Evolutionary conservation across 1,139 yeast species (phyloP).

Genomic region (Groenewaldozyma sp.): DNA sequence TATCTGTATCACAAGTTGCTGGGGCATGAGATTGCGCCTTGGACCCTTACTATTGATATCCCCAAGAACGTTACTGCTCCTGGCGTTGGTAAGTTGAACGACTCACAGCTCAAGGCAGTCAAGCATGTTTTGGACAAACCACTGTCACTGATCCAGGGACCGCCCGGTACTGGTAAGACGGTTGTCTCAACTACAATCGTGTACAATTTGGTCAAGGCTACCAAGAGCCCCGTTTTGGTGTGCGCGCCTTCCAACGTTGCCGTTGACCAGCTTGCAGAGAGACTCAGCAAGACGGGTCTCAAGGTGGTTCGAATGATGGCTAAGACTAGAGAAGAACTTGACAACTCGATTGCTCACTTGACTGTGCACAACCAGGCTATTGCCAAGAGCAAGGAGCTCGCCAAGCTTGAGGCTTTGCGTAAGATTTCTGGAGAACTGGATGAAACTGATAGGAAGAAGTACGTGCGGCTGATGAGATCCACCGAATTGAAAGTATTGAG

Average conservation of each 20-base stretch:
- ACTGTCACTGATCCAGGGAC: conserved; percentile 84
- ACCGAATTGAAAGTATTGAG: conserved; percentile 45
- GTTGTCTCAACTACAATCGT: conserved; percentile 88
- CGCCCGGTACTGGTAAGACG: conserved; percentile 98
- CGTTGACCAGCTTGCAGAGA: conserved; percentile 79
- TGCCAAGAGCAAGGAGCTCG: conserved; percentile 46
- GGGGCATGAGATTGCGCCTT: conserved; percentile 58
- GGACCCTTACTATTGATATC: conserved; percentile 23
- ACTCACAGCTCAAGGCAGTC: conserved; percentile 75
- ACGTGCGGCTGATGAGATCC: conserved; percentile 35
- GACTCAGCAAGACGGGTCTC: conserved; percentile 57
- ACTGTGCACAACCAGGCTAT: conserved; percentile 34
- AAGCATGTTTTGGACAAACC: conserved; percentile 63
- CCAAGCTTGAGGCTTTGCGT: conserved; percentile 48
- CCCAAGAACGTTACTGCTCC: conserved; percentile 61
- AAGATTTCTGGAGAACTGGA: conserved; percentile 67
- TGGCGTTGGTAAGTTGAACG: conserved; percentile 59
- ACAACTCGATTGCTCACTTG: conserved; percentile 19
- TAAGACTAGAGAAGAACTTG: conserved; percentile 49
- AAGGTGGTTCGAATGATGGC: conserved; percentile 74
- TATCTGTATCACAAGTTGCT: conserved; percentile 70
- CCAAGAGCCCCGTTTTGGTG: conserved; percentile 57
- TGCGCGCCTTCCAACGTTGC: conserved; percentile 97
- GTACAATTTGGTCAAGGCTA: conserved; percentile 58
- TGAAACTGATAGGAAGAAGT: conserved; percentile 41